Evolutionary conservation across 2,329 filamentous ascomycete genomes (phyloP), one percentile per base, ranked within the genome.

Genomic region (Clarireedia homoeocarpa): DNA sequence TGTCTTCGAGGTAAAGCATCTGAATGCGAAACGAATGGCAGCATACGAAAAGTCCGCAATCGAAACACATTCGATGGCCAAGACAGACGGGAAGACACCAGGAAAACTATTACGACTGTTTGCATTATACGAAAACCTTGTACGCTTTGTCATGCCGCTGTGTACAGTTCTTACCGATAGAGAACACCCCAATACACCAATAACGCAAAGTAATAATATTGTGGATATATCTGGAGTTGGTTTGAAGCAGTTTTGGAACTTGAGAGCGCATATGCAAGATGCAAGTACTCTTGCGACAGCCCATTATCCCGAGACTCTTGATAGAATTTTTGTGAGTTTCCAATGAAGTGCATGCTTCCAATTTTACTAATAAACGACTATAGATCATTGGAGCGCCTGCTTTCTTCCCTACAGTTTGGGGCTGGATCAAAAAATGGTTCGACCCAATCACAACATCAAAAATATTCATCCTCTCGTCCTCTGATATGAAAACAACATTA

Each of bases 391-490:
- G 91, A 59, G 92, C 92, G 0, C 92, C 92, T 6, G 75, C 81
- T 47, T 96, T 95, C 79, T 96, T 96, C 76, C 87, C 88, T 50
- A 96, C 90, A 2, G 89, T 96, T 58, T 92, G 91, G 91, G 84
- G 88, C 62, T 96, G 91, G 90, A 81, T 95, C 73, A 95, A 95
- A 78, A 86, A 88, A 67, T 96, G 91, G 91, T 96, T 96, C 67
- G 88, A 91, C 73, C 91, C 91, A 6, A 90, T 91, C 60, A 96
- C 92, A 36, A 89, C 91, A 3, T 94, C 89, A 66, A 97, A 97
- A 75, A 96, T 97, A 70, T 96, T 95, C 71, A 94, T 97, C 65
- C 82, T 97, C 54, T 78, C 79, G 48, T 76, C 82, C 7, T 69
- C 81, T 55, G 89, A 95, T 71, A 86, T 95, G 53, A 81, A 85